These are phyloP conservation scores for Dactylorhiza incarnata DNA, from an alignment of 106 monocot species.

Conservation along the genomic window DNA sequence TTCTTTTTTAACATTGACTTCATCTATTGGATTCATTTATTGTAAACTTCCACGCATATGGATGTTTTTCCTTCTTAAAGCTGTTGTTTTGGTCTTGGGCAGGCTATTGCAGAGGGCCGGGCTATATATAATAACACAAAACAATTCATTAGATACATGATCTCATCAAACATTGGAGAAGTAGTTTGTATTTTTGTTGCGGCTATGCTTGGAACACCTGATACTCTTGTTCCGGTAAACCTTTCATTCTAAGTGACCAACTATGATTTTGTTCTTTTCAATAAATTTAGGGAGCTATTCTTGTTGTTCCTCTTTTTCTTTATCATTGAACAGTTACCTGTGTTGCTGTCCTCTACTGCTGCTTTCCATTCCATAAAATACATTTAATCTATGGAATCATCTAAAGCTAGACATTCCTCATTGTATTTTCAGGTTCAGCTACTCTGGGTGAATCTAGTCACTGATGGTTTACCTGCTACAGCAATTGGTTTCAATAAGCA, in stretches of 20 bases:
- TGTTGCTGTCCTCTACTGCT: not conserved
- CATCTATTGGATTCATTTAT: not conserved
- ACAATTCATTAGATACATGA: constrained; percentile 99
- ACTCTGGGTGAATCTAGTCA: constrained; percentile 98
- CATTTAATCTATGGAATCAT: constrained; percentile 1
- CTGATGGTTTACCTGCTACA: constrained; percentile 98
- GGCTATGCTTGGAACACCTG: constrained; percentile 97
- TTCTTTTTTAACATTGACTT: not conserved
- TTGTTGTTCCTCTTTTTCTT: constrained; percentile 1
- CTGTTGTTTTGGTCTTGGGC: constrained; percentile 16
- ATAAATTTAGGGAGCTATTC: not conserved
- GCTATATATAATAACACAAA: constrained; percentile 99
- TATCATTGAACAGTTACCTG: too few relatives aligned
- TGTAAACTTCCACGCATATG: not conserved
- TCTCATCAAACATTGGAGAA: constrained; percentile 98
- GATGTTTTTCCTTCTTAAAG: not conserved
- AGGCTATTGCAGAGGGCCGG: constrained; percentile 99
- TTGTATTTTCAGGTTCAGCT: constrained; percentile 80
- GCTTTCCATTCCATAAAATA: not conserved
- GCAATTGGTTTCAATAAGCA: constrained; percentile 99
- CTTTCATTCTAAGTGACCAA: not conserved
- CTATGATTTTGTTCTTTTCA: not conserved
- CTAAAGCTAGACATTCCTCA: not conserved
- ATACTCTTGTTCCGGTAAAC: constrained; percentile 92
- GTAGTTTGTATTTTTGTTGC: constrained; percentile 99